Conservation (phyloP, 257 asterid species). For the Forsythia suspensa region DNA sequence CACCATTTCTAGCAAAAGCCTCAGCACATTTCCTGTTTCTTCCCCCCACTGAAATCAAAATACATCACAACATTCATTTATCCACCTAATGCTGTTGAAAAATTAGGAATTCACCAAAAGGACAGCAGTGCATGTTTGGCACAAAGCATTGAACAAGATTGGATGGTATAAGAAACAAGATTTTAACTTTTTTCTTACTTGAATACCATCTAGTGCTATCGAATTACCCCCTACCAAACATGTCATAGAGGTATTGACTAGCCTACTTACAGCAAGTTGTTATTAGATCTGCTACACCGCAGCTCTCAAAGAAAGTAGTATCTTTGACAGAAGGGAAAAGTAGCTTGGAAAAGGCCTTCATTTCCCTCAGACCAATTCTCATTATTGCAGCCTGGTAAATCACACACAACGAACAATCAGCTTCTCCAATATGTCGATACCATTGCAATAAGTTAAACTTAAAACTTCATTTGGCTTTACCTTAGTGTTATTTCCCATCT, state of each 20-base stretch:
- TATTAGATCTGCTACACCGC: constrained; percentile 91
- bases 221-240: background rate
- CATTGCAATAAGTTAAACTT: background rate
- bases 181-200: background rate
- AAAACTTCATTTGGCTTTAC: constrained; percentile 30
- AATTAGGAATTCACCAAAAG: background rate
- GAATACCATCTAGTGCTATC: background rate
- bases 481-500: constrained; percentile 94
- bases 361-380: constrained; percentile 91
- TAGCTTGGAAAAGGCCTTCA: constrained; percentile 88
- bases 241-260: background rate
- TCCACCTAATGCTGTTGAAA: background rate
- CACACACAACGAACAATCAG: constrained; percentile 5
- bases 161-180: background rate
- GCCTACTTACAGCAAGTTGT: constrained; percentile 85
- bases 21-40: constrained; percentile 92
- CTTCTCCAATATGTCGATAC: background rate
- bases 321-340: constrained; percentile 86
- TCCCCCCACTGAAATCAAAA: constrained; percentile 72
- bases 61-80: background rate
- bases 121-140: background rate
- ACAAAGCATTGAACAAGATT: background rate
- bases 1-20: constrained; percentile 84
- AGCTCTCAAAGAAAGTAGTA: constrained; percentile 91
- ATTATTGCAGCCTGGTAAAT: constrained; percentile 81